phyloP scores from a whole-genome alignment of 2,329 filamentous ascomycete genomes.

The Colletotrichum falcatum region DNA sequence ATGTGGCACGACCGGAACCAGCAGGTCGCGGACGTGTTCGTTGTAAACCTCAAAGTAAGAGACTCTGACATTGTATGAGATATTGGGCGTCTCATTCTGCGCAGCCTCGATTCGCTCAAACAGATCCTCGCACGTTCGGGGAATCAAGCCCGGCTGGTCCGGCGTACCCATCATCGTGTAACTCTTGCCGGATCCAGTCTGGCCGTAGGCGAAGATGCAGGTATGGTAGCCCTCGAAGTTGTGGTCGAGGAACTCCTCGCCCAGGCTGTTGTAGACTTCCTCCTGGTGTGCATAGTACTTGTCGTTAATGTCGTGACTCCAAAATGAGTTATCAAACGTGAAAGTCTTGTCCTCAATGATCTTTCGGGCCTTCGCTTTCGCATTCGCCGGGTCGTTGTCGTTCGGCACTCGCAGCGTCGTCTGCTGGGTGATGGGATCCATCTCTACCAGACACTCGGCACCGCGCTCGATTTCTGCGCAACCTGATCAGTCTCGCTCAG shows the following conservation, averaged over 20 bases:
- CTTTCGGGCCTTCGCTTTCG: conserved; percentile 75
- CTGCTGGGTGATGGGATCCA: conserved; percentile 88
- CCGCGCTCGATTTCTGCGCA: conserved; percentile 80
- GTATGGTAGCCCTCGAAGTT: conserved; percentile 99
- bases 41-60: conserved; percentile 99
- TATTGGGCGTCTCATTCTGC: conserved; percentile 84
- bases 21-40: conserved; percentile 94
- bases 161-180: conserved; percentile 97
- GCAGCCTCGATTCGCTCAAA: conserved; percentile 90
- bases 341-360: conserved; percentile 89
- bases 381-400: conserved; percentile 63
- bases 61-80: conserved; percentile 96
- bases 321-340: conserved; percentile 98
- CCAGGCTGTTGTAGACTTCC: conserved; percentile 92
- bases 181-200: conserved; percentile 97
- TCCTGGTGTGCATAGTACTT: conserved; percentile 91
- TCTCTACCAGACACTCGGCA: conserved; percentile 87
- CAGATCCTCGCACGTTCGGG: conserved; percentile 93
- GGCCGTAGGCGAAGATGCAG: conserved; percentile 98
- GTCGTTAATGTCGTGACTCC: conserved; percentile 87
- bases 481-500: conserved; percentile 2
- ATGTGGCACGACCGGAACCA: conserved; percentile 77
- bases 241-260: conserved; percentile 97
- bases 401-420: conserved; percentile 83
- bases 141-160: conserved; percentile 90